Evolutionary conservation across 345 rosid genomes (phyloP).

Genomic region (Arabidopsis suecica): DNA sequence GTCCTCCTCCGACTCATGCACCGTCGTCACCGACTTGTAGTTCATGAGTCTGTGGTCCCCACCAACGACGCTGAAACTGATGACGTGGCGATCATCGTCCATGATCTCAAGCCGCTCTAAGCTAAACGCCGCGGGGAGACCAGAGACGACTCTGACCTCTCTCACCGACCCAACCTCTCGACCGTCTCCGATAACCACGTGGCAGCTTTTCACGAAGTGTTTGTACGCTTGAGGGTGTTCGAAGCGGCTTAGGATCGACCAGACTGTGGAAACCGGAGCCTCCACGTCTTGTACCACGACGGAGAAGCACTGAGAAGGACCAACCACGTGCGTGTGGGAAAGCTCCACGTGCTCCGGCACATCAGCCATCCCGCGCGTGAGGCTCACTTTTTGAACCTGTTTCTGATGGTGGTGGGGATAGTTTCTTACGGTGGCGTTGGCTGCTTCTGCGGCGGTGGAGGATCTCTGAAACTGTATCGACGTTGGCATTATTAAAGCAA

Average conservation of each 20-base stretch:
- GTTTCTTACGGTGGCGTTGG: constrained; percentile 27
- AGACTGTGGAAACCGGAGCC: constrained; percentile 68
- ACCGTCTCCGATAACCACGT: constrained; percentile 73
- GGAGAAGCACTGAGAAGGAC: constrained; percentile 72
- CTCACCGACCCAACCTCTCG: constrained; percentile 67
- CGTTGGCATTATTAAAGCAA: constrained; percentile 60
- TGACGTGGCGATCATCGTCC: constrained; percentile 75
- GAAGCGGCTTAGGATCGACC: constrained; percentile 86
- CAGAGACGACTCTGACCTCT: constrained; percentile 80
- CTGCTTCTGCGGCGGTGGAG: constrained; percentile 35
- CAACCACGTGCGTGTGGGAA: constrained; percentile 57
- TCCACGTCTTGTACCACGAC: constrained; percentile 61
- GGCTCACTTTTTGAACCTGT: constrained; percentile 46
- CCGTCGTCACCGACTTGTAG: constrained; percentile 83
- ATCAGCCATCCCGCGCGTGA: constrained; percentile 42
- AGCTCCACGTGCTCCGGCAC: constrained; percentile 60
- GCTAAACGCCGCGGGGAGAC: constrained; percentile 84
- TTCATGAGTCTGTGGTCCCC: constrained; percentile 83
- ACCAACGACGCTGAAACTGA: constrained; percentile 85
- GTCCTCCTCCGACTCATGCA: constrained; percentile 53
- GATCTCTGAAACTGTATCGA: constrained; percentile 57
- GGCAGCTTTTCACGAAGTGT: constrained; percentile 77
- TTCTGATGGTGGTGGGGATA: constrained; percentile 34
- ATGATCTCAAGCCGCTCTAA: constrained; percentile 84
- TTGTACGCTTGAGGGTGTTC: constrained; percentile 88